These are phyloP conservation scores for Ogataea thermomethanolica DNA, from an alignment of 805 yeast genomes.

Conservation along the genomic window DNA sequence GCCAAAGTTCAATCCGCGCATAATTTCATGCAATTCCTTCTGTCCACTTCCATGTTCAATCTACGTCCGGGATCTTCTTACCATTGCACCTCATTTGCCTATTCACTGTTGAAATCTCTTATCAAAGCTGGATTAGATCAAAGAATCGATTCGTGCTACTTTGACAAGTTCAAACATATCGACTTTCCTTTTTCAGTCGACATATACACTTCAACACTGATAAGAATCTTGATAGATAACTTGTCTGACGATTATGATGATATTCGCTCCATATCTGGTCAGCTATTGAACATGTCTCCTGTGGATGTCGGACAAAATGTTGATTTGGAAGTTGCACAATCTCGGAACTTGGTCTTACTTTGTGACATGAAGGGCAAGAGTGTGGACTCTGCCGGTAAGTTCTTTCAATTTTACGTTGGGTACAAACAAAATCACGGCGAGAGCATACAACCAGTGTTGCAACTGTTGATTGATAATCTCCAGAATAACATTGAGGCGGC, in stretches of 20 bases:
- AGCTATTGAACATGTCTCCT: conserved; percentile 45
- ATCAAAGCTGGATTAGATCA: conserved; percentile 56
- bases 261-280: conserved; percentile 52
- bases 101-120: conserved; percentile 44
- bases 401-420: conserved; percentile 49
- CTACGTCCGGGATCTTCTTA: conserved; percentile 56
- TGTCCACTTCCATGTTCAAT: conserved; percentile 13
- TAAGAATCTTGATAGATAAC: conserved; percentile 55
- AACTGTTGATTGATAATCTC: conserved; percentile 33
- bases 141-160: conserved; percentile 35
- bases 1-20: conserved; percentile 32
- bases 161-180: conserved; percentile 41
- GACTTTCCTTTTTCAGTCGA: conserved; percentile 47
- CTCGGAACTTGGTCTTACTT: conserved; percentile 30
- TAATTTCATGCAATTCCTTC: conserved; percentile 38
- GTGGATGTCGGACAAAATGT: conserved; percentile 24
- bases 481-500: conserved; percentile 35
- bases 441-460: conserved; percentile 29
- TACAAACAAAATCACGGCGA: conserved; percentile 20
- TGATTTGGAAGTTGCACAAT: conserved; percentile 20
- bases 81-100: conserved; percentile 48
- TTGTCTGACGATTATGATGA: conserved; percentile 75
- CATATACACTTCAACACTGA: conserved; percentile 37
- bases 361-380: conserved; percentile 51
- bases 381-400: conserved; percentile 77